phyloP scores from a whole-genome alignment of 2,329 filamentous ascomycete genomes.

The Fusarium austroafricanum region DNA sequence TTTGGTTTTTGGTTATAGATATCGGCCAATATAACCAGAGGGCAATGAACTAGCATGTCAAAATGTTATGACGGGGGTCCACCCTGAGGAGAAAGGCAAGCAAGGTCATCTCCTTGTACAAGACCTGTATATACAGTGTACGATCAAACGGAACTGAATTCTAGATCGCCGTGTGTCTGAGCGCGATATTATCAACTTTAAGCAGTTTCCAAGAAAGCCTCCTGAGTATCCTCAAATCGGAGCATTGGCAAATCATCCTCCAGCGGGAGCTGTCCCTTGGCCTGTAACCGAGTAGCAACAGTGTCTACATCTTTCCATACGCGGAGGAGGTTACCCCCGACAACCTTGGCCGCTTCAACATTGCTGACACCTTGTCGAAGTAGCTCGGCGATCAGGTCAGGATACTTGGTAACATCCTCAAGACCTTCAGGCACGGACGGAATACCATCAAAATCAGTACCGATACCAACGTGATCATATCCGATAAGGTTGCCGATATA shows the following conservation, averaged over 20 bases:
- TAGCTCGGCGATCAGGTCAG: slow-evolving; percentile 80
- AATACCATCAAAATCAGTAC: slow-evolving; percentile 91
- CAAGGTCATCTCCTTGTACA: slow-evolving; percentile 41
- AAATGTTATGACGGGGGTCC: slow-evolving; percentile 3
- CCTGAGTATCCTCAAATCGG: slow-evolving; percentile 20
- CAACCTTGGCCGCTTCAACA: slow-evolving; percentile 77
- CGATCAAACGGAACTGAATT: slow-evolving; percentile 39
- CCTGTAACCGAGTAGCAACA: slow-evolving; percentile 75
- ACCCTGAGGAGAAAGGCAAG: slow-evolving; percentile 4
- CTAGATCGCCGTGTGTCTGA: slow-evolving; percentile 13
- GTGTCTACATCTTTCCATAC: slow-evolving; percentile 85
- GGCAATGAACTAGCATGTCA: neutral
- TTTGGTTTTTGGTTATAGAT: neutral
- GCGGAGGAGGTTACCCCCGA: slow-evolving; percentile 82
- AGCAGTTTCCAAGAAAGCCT: neutral
- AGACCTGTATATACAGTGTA: slow-evolving; percentile 50
- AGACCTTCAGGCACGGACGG: slow-evolving; percentile 74
- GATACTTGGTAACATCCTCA: slow-evolving; percentile 87
- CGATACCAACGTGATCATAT: slow-evolving; percentile 87
- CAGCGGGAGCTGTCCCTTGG: slow-evolving; percentile 61
- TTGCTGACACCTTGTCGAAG: slow-evolving; percentile 80
- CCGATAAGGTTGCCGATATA: slow-evolving; percentile 87
- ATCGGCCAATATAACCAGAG: neutral
- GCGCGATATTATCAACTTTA: slow-evolving; percentile 8
- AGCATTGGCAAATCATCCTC: slow-evolving; percentile 61